Evolutionary conservation across 2,329 filamentous ascomycete genomes (phyloP), one percentile per base, ranked within the genome.

Genomic region (Chrysoporthe puriensis): DNA sequence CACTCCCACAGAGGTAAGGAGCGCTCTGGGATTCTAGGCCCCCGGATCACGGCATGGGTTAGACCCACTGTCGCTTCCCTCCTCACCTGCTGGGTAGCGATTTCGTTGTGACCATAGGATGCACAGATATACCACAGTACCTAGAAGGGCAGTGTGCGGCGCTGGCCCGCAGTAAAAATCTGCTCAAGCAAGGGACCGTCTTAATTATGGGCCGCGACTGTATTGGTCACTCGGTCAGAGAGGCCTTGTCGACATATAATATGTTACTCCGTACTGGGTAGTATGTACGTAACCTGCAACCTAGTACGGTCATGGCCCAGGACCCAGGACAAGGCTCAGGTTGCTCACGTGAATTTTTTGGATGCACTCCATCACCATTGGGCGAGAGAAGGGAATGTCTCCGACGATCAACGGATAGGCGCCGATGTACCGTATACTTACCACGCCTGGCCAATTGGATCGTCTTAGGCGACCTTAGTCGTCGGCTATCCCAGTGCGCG

Each of bases 301-400:
- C 18, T 26, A 9, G n/a, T 42, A 9, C 40, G 40, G 9, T 40
- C 18, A 18, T 48, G 18, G 14, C 32, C 42, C 50, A 34, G 36
- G 21, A n/a, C n/a, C 8, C 18, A 40, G 4, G 50, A 54, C 44
- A 46, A 56, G 62, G 54, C 62, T 46, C 14, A 16, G 40, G 2
- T 58, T 58, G 62, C 50, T 64, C 62, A 64, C 62, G 62, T 64
- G 62, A 44, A 46, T n/a, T 58, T 34, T 48, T 14, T 64, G 36
- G 52, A 44, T 64, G 36, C 50, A 58, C 42, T 48, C 50, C 62
- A 64, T 64, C 40, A 16, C 26, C 52, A 56, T 44, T 62, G 61
- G 61, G 42, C 32, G 60, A 36, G 26, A 44, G 18, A 60, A 43
- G 26, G 14, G 57, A 13, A 40, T 21, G 21, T 14, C 50, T 9